Evolutionary conservation across 2,329 filamentous ascomycete species (phyloP).

Genomic region (Triangularia verruculosa): DNA sequence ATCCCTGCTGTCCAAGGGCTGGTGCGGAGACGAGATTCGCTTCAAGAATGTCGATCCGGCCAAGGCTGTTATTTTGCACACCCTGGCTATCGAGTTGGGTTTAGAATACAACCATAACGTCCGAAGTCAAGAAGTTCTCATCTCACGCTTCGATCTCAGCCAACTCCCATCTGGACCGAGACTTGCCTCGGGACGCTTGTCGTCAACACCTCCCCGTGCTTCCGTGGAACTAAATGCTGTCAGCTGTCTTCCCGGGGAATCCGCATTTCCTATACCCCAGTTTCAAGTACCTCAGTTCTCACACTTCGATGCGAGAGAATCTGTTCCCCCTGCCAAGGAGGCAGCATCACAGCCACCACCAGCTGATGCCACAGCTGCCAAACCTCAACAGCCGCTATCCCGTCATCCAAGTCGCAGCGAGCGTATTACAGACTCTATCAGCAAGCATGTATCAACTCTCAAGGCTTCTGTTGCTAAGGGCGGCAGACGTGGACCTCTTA

Average conservation of each 20-base stretch:
- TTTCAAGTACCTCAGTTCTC: background rate
- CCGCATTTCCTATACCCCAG: slow-evolving; percentile 2
- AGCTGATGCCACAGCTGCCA: background rate
- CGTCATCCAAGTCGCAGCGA: slow-evolving; percentile 28
- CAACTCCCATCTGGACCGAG: slow-evolving; percentile 2
- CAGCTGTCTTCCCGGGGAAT: slow-evolving; percentile 17
- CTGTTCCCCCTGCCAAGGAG: background rate
- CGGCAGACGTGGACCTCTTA: slow-evolving; percentile 31
- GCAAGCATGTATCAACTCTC: slow-evolving; percentile 26
- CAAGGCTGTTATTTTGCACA: slow-evolving; percentile 30
- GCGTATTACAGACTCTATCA: slow-evolving; percentile 27
- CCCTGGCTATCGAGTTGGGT: slow-evolving; percentile 29
- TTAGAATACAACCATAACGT: slow-evolving; percentile 32
- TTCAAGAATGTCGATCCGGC: slow-evolving; percentile 30
- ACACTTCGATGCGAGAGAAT: background rate
- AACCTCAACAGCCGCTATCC: slow-evolving; percentile 14
- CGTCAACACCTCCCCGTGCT: slow-evolving; percentile 14
- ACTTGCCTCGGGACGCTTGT: slow-evolving; percentile 1
- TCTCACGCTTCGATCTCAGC: slow-evolving; percentile 23
- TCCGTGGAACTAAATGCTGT: slow-evolving; percentile 21
- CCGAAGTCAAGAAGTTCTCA: slow-evolving; percentile 23
- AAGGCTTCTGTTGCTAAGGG: slow-evolving; percentile 28
- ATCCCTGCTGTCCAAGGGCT: slow-evolving; percentile 28
- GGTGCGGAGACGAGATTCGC: slow-evolving; percentile 26
- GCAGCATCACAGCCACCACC: background rate